A percentile compares a stretch with the other conserved stretches of the same genome.
phyloP scores from a whole-genome alignment of 2,329 filamentous ascomycete genomes.

The Hypoxylon sp. region DNA sequence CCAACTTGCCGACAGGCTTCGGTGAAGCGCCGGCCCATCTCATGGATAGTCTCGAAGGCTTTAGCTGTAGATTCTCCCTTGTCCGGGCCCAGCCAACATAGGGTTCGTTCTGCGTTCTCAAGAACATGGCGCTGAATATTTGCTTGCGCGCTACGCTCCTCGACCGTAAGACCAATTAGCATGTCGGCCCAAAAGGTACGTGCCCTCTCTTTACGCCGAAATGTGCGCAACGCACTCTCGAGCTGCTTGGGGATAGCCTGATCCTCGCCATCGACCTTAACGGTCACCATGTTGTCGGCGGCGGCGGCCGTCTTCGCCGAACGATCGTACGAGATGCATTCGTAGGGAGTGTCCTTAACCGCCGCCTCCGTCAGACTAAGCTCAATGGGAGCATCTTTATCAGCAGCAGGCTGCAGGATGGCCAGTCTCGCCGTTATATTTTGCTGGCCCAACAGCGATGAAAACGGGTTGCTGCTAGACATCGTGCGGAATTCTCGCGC shows the following conservation, averaged over 20 bases:
- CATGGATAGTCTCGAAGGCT: conserved; percentile 41
- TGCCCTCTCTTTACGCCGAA: conserved; percentile 44
- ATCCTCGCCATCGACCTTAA: conserved; percentile 40
- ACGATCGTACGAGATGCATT: conserved; percentile 49
- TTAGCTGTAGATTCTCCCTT: conserved; percentile 31
- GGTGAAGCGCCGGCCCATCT: conserved; percentile 40
- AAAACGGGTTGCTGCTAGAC: conserved; percentile 36
- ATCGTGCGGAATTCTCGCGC: conserved; percentile 12
- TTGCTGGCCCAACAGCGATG: conserved; percentile 18
- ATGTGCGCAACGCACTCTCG: conserved; percentile 43
- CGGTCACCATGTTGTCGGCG: conserved; percentile 2
- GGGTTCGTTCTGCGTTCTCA: conserved; percentile 44
- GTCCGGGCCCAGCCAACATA: conserved; percentile 48
- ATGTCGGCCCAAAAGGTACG: conserved; percentile 48
- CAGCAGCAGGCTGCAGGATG: conserved; percentile 35
- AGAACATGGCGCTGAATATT: conserved; percentile 36
- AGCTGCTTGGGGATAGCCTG: conserved; percentile 38
- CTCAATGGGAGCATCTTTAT: conserved; percentile 41
- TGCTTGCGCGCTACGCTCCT: conserved; percentile 43
- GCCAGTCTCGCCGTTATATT: conserved; percentile 30
- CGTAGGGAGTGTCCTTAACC: conserved; percentile 44
- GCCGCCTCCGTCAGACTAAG: conserved; percentile 39
- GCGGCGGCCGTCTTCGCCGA: conserved; percentile 9
- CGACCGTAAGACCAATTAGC: conserved; percentile 39
- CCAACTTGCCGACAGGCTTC: conserved; percentile 32